Evolutionary conservation across 345 rosid species (phyloP).

Genomic region (Capsella bursapastoris): DNA sequence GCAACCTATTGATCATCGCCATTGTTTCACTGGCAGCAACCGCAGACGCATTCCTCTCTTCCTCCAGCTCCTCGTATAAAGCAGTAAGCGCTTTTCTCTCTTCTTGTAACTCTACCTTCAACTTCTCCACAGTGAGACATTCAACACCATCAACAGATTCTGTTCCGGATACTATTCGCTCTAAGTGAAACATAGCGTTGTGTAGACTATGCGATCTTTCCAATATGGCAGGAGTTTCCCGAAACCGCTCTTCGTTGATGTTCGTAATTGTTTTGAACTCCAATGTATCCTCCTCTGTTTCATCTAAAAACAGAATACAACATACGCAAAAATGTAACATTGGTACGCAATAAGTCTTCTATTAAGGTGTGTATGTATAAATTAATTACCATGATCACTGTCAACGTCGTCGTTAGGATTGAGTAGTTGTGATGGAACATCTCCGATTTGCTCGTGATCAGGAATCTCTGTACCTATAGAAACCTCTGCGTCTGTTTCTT

Average conservation of each 20-base stretch:
- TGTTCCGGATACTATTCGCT: constrained; percentile 55
- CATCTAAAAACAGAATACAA: background rate
- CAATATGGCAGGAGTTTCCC: constrained; percentile 61
- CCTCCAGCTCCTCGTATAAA: constrained; percentile 82
- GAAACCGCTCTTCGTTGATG: constrained; percentile 64
- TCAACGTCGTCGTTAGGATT: constrained; percentile 24
- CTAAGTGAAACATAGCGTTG: constrained; percentile 59
- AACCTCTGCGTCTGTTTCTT: constrained; percentile 71
- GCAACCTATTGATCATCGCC: constrained; percentile 99
- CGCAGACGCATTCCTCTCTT: constrained; percentile 95
- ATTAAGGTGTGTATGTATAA: background rate
- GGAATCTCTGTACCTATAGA: constrained; percentile 93
- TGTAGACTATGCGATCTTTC: constrained; percentile 65
- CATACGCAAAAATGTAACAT: background rate
- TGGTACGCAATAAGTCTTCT: background rate
- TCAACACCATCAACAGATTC: constrained; percentile 71
- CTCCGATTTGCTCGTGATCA: constrained; percentile 69
- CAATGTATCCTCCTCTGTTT: constrained; percentile 46
- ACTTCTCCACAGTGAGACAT: constrained; percentile 60
- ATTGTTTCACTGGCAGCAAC: constrained; percentile 91
- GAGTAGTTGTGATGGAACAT: constrained; percentile 45
- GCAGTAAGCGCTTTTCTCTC: constrained; percentile 75
- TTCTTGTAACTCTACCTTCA: constrained; percentile 61
- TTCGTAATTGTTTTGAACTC: constrained; percentile 53
- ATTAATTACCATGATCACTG: constrained; percentile 29